Conservation (phyloP, 2,329 filamentous ascomycete genomes). For the Chrysoporthe austroafricana region DNA sequence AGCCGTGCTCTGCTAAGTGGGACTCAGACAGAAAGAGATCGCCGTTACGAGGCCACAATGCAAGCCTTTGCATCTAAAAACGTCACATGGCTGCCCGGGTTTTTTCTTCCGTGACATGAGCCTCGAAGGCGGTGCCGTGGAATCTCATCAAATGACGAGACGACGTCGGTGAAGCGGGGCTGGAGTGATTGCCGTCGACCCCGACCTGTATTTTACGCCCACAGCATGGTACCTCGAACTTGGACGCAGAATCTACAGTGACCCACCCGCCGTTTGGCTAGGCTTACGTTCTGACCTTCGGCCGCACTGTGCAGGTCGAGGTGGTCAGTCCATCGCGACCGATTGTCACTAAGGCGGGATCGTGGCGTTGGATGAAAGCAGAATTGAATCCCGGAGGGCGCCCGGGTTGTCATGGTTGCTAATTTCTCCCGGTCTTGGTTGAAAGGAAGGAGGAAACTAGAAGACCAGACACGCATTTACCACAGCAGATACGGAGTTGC, state of each 20-base stretch:
- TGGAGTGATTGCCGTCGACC: background rate
- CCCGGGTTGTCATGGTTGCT: slow-evolving; percentile 15
- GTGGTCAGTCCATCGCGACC: background rate
- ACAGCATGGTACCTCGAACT: background rate
- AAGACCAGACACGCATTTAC: background rate
- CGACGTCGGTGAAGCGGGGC: background rate
- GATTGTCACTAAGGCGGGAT: slow-evolving; percentile 18
- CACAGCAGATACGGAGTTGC: slow-evolving; percentile 4
- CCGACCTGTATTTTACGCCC: background rate
- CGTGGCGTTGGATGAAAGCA: slow-evolving; percentile 25
- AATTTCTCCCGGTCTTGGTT: slow-evolving; percentile 15
- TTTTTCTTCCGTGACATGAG: background rate
- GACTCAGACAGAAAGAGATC: background rate
- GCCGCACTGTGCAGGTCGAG: background rate
- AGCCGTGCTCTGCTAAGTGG: background rate
- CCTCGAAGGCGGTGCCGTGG: background rate
- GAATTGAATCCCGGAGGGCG: slow-evolving; percentile 10
- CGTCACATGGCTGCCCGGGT: background rate
- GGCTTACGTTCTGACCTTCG: background rate
- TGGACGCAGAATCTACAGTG: background rate
- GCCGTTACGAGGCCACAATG: background rate
- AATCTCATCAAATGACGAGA: background rate
- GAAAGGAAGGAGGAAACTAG: slow-evolving; percentile 9
- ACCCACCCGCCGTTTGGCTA: background rate
- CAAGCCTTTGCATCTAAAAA: background rate